A percentile compares a stretch with the other conserved stretches of the same genome.
phyloP scores from a whole-genome alignment of 441 rosid species.

The Jatropha multifida region DNA sequence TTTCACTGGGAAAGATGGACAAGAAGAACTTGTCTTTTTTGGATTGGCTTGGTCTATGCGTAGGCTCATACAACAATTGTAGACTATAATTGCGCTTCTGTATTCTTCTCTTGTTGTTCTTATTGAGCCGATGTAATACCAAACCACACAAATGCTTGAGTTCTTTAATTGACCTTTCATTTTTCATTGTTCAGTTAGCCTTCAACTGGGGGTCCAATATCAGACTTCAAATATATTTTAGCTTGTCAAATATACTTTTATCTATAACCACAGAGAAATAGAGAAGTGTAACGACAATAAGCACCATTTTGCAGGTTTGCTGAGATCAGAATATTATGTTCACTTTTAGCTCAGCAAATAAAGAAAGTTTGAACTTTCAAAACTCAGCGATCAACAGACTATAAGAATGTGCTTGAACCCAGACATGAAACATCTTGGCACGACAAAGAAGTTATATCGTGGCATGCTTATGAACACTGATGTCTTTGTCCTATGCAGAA shows the following conservation, averaged over 20 bases:
- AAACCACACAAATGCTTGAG: too few relatives aligned
- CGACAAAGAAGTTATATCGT: neutral
- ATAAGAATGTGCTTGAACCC: neutral
- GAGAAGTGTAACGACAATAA: neutral
- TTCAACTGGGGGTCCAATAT: too few relatives aligned
- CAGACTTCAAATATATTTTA: too few relatives aligned
- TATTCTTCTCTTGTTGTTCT: too few relatives aligned
- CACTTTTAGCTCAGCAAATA: neutral
- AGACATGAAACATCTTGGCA: neutral
- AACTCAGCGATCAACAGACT: neutral
- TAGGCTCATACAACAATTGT: too few relatives aligned
- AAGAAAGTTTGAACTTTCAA: neutral
- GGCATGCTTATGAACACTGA: neutral
- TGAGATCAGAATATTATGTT: neutral
- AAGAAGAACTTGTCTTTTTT: too few relatives aligned
- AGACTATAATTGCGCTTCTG: too few relatives aligned
- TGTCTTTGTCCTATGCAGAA: neutral
- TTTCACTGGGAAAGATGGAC: too few relatives aligned
- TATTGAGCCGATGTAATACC: too few relatives aligned
- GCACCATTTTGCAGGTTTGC: neutral
- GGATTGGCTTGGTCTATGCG: too few relatives aligned
- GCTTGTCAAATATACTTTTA: neutral
- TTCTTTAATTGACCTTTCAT: too few relatives aligned
- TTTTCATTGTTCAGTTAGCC: too few relatives aligned
- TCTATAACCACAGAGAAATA: neutral